Base-by-base conservation (phyloP, 768 basidiomycete genomes). In the Russula dissimulans region DNA sequence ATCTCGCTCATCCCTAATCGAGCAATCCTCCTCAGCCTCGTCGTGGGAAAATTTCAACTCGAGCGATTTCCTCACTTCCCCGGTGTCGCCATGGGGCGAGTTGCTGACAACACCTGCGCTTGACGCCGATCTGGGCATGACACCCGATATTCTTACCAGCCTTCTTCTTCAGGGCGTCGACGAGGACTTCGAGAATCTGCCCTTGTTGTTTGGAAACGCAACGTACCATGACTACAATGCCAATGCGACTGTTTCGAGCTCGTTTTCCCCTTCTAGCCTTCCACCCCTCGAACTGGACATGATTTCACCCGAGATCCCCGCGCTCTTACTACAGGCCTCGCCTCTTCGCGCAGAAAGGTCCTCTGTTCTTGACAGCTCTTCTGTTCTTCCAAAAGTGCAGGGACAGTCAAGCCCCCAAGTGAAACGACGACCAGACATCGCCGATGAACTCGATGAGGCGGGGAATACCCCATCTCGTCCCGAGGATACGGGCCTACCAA, bases 251-350 rank as follows among this genome's bases (percentile, higher is more conserved):
- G n/a, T 53, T 50, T 42, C 36, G 31, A 14, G 26, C 3, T 26
- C 44, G 4, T 50, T 26, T 12, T 44, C 64, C 0, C 31, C 54
- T 14, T 34, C 66, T 4, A 56, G 69, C 0, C 61, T 63, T 11
- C 67, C 63, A 4, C 65, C 71, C 0, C 65, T 67, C 49, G 62
- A 71, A 59, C 68, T 77, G 56, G 73, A 79, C 66, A 72, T 67
- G 5, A 73, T 85, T 65, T 79, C 84, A 6, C 83, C 84, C 1
- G 69, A 67, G 34, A 79, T 81, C 6, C 83, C 82, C 0, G 62
- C 74, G 3, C 51, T 75, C 29, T 69, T 74, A 39, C 34, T 76
- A 46, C 69, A 71, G 22, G 63, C 71, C 3, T 75, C 76, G 8
- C 72, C 73, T 31, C 39, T 69, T 3, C 65, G 70, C 17, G 22